Evolutionary conservation across 2,329 filamentous ascomycete species (phyloP), one percentile per base, ranked within the genome.

Genomic region (Colletotrichum acutatum): DNA sequence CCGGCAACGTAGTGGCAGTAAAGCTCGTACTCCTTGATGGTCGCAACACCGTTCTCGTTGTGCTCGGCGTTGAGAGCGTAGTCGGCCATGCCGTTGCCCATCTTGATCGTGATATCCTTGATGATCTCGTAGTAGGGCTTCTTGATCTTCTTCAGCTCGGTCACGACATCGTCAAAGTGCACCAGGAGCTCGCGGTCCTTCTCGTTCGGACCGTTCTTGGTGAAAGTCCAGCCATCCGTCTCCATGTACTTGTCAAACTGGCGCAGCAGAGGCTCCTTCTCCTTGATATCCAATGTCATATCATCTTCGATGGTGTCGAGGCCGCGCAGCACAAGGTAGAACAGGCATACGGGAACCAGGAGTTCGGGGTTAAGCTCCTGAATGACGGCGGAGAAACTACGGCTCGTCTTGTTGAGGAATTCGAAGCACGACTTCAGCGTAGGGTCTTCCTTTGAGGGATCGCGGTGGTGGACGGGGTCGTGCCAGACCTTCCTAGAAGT

Each of bases 1-100:
- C 97, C 97, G n/a, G 97, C 97, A 34, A 99, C 97, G 80, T 98
- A 98, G 83, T 97, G 95, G 85, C 97, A 99, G 87, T 99, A 99
- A 67, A 95, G 86, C 85, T 99, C 95, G 83, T 98, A 99, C 78
- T 98, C 95, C 65, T 92, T 89, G 77, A 97, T 85, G 0, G 94
- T 96, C 80, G 95, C 89, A 72, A 98, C 92, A 60, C 95, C 95
- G 72, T 95, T 91, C 76, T 90, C 86, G 78, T 95, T 94, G 83
- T 93, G 89, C 78, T 97, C 94, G 16, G 94, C 92, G 78, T 97
- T 97, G 77, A 93, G 88, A 53, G 90, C 94, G 82, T 97, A 99
- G 84, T 99, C 96, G 32, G 97, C 97, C 97, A 99, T 99, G 77
- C 97, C 97, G 79, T 98, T 95, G 75, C 95, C 96, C 97, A 99